Evolutionary conservation across 495 filamentous ascomycete species (phyloP), one percentile per base, ranked within the genome.

Genomic region (Apodospora peruviana): DNA sequence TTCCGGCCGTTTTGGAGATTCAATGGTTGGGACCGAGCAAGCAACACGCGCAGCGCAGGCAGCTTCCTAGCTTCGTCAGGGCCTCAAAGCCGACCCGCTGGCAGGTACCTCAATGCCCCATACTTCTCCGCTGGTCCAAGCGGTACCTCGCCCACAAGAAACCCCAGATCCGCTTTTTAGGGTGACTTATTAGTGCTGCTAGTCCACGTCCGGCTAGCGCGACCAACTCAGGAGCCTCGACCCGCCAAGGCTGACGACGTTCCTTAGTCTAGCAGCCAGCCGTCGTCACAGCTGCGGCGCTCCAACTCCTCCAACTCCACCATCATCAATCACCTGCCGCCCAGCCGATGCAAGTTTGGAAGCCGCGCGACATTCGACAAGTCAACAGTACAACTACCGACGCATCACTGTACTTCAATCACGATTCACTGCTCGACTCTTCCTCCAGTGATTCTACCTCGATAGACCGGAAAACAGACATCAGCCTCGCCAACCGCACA

Each of bases 31-130:
- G n/a, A n/a, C n/a, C n/a, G n/a, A n/a, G n/a, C n/a, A n/a, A n/a
- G n/a, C n/a, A n/a, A n/a, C n/a, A n/a, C n/a, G 23, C 40, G 32
- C 34, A 27, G 23, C 36, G 47, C 57, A 65, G 62, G 61, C 61
- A 65, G 61, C 61, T 64, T 40, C 57, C 57, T 45, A 65, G 59
- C 62, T 65, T 59, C 62, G 62, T 65, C 59, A 56, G 50, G 48
- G 36, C 46, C 51, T n/a, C n/a, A n/a, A n/a, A n/a, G 4, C 38
- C 38, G n/a, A n/a, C n/a, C n/a, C 32, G 32, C 16, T 35, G 32
- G 32, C n/a, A 35, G 32, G 16, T 35, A 35, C 32, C 32, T 35
- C 16, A n/a, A n/a, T 35, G 32, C 11, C 32, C 32, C n/a, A n/a
- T n/a, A n/a, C n/a, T n/a, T n/a, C n/a, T n/a, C 41, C 25, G 42